Evolutionary conservation across 1,284 basidiomycete species (phyloP), one percentile per base, ranked within the genome.

Genomic region (Uromyces viciae-fabae): DNA sequence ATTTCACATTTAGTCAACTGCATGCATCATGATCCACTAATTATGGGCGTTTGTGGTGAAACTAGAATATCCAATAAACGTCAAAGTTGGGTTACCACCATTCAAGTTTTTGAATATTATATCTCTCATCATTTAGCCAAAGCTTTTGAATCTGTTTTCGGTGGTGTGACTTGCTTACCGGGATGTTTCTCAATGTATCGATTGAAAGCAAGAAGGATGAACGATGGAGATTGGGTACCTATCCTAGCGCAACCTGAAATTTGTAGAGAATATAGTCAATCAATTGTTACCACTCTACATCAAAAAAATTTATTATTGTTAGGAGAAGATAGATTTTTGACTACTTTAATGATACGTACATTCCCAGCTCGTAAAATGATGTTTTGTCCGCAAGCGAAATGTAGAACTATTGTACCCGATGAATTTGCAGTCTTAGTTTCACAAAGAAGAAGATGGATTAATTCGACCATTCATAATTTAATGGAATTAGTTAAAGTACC

Each of bases 161-260:
- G 97, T 86, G 97, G 97, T 91, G 97, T 99, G 79, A 95, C 97
- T 19, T 99, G 97, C 89, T 88, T 99, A 60, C 97, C 97, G 0
- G 97, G 97, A 31, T 99, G 97, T 88, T 99, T 99, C 89, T 98
- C 95, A 66, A 98, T 99, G 94, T 99, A 99, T 88, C 90, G 97
- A 73, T 89, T 99, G 86, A 99, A 99, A 87, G 95, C 95, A 4
- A 90, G 95, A 82, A 94, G 92, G 85, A 86, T 89, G 28, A 90
- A 89, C 68, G 94, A 94, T 81, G 93, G 95, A 83, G 96, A 99
- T 85, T 99, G 97, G 97, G 90, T 99, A 3, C 97, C 97, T 2
- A 91, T 99, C 83, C 93, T 99, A 85, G 91, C 94, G 86, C 98
- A 98, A 85, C 95, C 96, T 15, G 95, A 98, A 86, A 97, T 99